These are phyloP conservation scores for Gynochthodes officinalis DNA, from an alignment of 257 asterid species.

Conservation along the genomic window DNA sequence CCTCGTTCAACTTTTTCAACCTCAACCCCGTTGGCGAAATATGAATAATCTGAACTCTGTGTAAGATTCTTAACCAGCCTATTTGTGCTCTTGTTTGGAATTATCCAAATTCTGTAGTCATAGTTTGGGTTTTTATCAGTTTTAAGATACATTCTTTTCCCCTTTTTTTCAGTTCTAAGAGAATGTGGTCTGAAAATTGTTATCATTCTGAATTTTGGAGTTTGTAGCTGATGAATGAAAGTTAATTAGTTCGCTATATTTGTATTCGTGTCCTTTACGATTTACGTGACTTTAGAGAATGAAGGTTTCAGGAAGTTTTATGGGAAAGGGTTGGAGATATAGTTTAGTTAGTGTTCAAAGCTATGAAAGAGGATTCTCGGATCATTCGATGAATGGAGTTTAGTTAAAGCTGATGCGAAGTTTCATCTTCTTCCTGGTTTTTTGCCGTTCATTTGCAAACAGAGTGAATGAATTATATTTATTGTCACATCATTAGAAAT, in stretches of 20 bases:
- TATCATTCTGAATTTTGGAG: too few relatives aligned
- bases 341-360: background rate
- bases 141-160: too few relatives aligned
- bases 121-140: background rate
- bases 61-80: background rate
- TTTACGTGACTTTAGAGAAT: background rate
- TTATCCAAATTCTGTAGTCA: too few relatives aligned
- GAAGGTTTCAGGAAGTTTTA: too few relatives aligned
- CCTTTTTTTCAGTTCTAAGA: background rate
- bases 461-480: too few relatives aligned
- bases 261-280: too few relatives aligned
- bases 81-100: background rate
- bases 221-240: background rate
- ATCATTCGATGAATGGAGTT: background rate
- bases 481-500: too few relatives aligned
- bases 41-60: too few relatives aligned
- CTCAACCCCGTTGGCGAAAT: too few relatives aligned
- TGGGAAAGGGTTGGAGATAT: background rate
- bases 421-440: constrained; percentile 3
- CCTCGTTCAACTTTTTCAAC: background rate
- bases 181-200: background rate
- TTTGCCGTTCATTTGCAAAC: too few relatives aligned
- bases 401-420: background rate
- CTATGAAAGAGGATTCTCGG: background rate
- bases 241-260: too few relatives aligned